Evolutionary conservation across 1,139 yeast genomes (phyloP).

Genomic region (Debaryomyces coudertii): DNA sequence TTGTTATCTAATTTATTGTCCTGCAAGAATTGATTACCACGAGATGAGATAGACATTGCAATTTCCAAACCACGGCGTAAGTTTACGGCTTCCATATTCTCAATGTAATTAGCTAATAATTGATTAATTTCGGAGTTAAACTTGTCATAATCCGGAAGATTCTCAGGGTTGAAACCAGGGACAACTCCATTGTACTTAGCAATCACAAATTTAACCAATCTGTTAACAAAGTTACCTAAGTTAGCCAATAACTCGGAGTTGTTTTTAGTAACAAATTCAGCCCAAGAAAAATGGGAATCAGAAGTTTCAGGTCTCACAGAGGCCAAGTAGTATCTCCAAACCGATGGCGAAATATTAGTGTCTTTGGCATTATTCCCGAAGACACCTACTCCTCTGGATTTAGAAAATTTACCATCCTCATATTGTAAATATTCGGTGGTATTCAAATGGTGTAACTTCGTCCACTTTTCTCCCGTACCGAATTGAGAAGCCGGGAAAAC

Average conservation of each 20-base stretch:
- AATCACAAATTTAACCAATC: conserved; percentile 84
- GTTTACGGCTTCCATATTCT: conserved; percentile 76
- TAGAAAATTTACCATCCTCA: conserved; percentile 97
- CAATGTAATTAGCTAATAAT: conserved; percentile 62
- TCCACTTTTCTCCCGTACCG: conserved; percentile 90
- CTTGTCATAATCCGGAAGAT: conserved; percentile 52
- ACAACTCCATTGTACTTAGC: conserved; percentile 92
- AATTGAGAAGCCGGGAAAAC: conserved; percentile 92
- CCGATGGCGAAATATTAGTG: conserved; percentile 86
- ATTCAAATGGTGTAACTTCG: conserved; percentile 84
- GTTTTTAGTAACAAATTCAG: conserved; percentile 89
- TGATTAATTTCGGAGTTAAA: conserved; percentile 63
- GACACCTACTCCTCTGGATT: conserved; percentile 95
- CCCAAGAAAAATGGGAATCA: conserved; percentile 97
- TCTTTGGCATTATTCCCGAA: conserved; percentile 97
- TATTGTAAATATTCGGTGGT: conserved; percentile 97
- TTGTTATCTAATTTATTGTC: conserved; percentile 93
- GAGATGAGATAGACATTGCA: conserved; percentile 87
- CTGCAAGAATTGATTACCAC: conserved; percentile 94
- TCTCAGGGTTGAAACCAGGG: conserved; percentile 57
- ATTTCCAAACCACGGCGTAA: conserved; percentile 87
- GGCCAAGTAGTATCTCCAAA: conserved; percentile 96
- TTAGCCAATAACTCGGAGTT: conserved; percentile 93
- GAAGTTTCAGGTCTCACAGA: conserved; percentile 93
- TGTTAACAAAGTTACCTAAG: conserved; percentile 94